Evolutionary conservation across 1,284 basidiomycete genomes (phyloP), one percentile per base, ranked within the genome.

Genomic region (Trichosporon sp.): DNA sequence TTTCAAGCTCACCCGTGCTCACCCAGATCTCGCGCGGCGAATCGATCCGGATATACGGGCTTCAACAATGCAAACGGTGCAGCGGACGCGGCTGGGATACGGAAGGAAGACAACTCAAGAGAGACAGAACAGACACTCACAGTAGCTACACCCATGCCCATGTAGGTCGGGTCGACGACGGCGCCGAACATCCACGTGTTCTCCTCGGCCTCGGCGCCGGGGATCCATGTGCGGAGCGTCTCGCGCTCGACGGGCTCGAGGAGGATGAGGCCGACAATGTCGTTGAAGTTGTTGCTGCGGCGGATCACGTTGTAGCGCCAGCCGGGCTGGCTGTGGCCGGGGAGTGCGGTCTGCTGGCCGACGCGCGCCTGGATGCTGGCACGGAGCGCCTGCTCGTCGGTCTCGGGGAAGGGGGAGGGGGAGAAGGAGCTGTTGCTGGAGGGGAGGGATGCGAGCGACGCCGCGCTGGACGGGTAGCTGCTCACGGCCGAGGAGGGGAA

Each of bases 121-220:
- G 7, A n/a, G 15, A 8, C 27, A 32, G 56, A 31, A 31, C 9
- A 15, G 56, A 8, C 15, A 60, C 56, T 60, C 56, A 60, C 56
- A 31, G 56, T 60, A 60, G 56, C 56, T 32, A 60, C 56, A 15
- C 56, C 56, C 56, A 60, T 60, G 18, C 56, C 56, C 56, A 60
- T 60, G 56, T 60, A 60, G 56, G 56, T 31, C 15, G 56, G 56
- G 56, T 60, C 56, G 9, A 60, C 27, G 29, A 60, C 56, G 18
- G 56, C 56, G 15, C 56, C 56, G 56, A 60, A 60, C 56, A 60
- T 60, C 56, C 56, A 60, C 27, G 56, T 60, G 56, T 31, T 60
- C 15, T 60, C 56, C 15, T 60, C 56, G 27, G 23, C 56, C 5
- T 60, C 56, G 4, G 29, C 56, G 8, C 56, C 29, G 3, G 56